A percentile compares a stretch with the other conserved stretches of the same genome.
Evolutionary conservation across 176 grass and related monocot genomes (phyloP).

Genomic region (Eleusine coracana): DNA sequence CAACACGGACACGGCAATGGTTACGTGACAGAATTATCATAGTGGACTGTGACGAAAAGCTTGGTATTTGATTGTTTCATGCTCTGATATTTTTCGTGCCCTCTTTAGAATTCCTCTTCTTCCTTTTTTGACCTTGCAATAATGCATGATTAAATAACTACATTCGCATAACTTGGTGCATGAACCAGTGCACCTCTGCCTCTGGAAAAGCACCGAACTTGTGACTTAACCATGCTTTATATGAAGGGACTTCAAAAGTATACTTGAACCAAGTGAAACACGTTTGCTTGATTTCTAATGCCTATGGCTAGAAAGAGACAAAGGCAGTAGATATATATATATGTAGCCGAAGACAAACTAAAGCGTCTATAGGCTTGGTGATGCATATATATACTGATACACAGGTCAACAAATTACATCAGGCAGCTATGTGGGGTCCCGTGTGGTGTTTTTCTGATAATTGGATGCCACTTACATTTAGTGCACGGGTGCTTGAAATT

Average conservation of each 20-base stretch:
- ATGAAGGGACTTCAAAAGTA: neutral
- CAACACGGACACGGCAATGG: neutral
- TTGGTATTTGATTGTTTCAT: neutral
- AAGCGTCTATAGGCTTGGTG: neutral
- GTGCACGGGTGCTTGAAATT: too few relatives aligned
- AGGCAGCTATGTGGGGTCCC: neutral
- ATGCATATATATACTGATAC: neutral
- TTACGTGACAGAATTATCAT: neutral
- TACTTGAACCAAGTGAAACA: constrained; percentile 18
- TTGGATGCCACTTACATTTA: neutral
- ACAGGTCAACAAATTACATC: neutral
- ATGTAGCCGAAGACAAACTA: neutral
- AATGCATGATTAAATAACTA: neutral
- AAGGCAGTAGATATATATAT: neutral
- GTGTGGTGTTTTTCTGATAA: neutral
- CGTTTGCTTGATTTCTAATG: neutral
- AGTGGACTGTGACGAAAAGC: constrained; percentile 18
- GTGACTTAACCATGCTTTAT: neutral
- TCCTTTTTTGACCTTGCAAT: neutral
- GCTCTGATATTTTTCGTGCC: too few relatives aligned
- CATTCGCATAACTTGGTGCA: neutral
- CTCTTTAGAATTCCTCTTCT: neutral
- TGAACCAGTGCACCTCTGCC: neutral
- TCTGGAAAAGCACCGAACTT: neutral
- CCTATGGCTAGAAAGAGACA: constrained; percentile 7